Base-by-base conservation (phyloP, 257 asterid genomes). In the Nicotiana attenuata region DNA sequence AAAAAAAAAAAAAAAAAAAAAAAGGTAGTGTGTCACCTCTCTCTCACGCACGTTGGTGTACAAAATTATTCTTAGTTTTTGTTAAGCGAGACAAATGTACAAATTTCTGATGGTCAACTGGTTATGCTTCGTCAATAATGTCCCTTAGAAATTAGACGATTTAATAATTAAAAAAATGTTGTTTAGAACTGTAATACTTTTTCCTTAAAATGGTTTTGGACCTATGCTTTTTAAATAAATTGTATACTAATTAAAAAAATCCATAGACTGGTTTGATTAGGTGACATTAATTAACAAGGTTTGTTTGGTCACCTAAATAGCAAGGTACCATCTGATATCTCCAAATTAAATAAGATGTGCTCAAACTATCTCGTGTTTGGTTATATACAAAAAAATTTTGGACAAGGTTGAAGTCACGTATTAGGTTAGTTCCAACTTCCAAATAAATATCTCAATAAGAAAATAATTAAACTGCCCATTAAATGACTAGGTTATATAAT, bases 371-470 rank as follows among this genome's bases (percentile, higher is more conserved):
- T 15, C 10, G 16, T 22, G 17, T 61, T 61, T 61, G 31, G 66
- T 61, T 20, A 57, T 19, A 2, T 17, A 17, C n/a, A 5, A 57
- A 57, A 28, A 56, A 7, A 19, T 0, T 5, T 17, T 14, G 59
- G 63, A 57, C 63, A 17, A 57, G 9, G 63, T 57, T 20, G 9
- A 17, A 5, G 63, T 57, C 63, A 57, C 7, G 63, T 57, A 76
- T 26, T 76, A 26, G 65, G 59, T 76, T 76, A 83, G 76, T 75
- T 75, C 75, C 16, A 82, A 65, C 61, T 80, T 82, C 9, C 68
- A 75, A 9, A 52, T 60, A 75, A 52, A 57, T 80, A 41, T 57
- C 67, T 76, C 10, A 57, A 57, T 71, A 67, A 65, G 73, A 31
- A 65, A 26, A 76, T 15, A 29, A 57, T n/a, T n/a, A 57, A 57